These are phyloP conservation scores for Fomitopsis pinicola DNA, from an alignment of 1,284 basidiomycete species.

Conservation along the genomic window DNA sequence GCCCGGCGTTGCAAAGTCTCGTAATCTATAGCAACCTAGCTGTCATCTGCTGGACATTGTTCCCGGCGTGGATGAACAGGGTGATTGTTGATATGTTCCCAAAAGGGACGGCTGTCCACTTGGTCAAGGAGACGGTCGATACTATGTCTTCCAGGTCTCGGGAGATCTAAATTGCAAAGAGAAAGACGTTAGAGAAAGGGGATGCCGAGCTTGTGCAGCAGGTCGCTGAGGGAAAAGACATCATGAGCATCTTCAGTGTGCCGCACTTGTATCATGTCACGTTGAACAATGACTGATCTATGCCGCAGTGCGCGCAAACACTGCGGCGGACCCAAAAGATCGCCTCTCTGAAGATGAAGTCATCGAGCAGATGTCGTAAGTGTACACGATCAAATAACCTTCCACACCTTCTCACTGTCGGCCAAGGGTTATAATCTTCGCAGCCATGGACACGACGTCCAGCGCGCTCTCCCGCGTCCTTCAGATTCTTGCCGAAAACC, in stretches of 20 bases:
- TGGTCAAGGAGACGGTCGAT: conserved; percentile 13
- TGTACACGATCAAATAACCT: background rate
- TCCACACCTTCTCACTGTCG: too few species aligned
- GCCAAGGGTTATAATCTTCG: conserved; percentile 17
- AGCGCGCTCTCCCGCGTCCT: conserved; percentile 17
- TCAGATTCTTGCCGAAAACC: conserved; percentile 14
- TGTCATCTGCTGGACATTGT: conserved; percentile 3
- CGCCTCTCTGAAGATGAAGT: conserved; percentile 24
- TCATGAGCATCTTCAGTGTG: conserved; percentile 27
- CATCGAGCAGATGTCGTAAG: conserved; percentile 30
- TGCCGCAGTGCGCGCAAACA: conserved; percentile 25
- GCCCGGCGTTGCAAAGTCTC: conserved; percentile 10
- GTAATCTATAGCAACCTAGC: conserved; percentile 4
- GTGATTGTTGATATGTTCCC: conserved; percentile 8
- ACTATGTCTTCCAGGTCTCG: conserved; percentile 9
- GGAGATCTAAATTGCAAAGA: conserved; percentile 19
- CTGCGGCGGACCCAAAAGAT: conserved; percentile 15
- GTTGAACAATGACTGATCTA: background rate
- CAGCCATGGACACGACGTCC: conserved; percentile 20
- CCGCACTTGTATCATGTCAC: background rate
- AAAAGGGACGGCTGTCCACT: conserved; percentile 11
- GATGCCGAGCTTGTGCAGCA: conserved; percentile 21
- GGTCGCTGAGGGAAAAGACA: conserved; percentile 25
- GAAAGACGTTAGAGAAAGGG: conserved; percentile 16
- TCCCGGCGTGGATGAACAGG: conserved; percentile 8